Base-by-base conservation (phyloP, 179 eudicot species). In the Beta macrorhiza region DNA sequence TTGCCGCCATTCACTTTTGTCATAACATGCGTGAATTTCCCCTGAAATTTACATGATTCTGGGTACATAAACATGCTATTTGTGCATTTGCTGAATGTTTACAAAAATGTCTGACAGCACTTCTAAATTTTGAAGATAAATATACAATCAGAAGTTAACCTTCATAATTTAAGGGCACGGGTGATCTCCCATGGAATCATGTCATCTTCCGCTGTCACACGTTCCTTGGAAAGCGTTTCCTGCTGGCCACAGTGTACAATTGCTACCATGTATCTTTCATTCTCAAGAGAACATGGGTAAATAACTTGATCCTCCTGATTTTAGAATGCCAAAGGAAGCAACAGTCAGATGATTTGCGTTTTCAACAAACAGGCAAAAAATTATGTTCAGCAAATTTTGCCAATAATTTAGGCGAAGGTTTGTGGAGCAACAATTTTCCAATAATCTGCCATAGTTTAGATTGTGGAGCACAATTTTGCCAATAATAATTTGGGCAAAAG, bases 221-320 rank as follows among this genome's bases (percentile, higher is more conserved):
- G 15, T 25, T 72, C 76, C 45, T 72, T 55, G 67, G 80, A 80
- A 73, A 77, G 85, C 77, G 76, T 57, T 58, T 82, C 87, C 57
- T 86, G 84, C 76, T 84, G 88, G 59, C 83, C 83, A 75, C 92
- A 86, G 76, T 89, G 89, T 77, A 90, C 97, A 47, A 96, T 78
- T 20, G 95, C 93, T 76, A 92, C 88, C 55, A 80, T 87, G 79
- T 92, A 93, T 76, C 87, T 83, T 78, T 94, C 98, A 59, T 87
- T 91, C 87, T 96, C 97, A 0, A 96, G 90, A 4, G 94, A 90
- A 75, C 90, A 87, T 9, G 98, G 98, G 75, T 94, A 94, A 83
- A 96, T 94, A 63, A 89, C 86, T 72, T 94, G 99, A 62, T 96
- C 98, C 82, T 94, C 99, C 99, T 94, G 91, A n/a, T 5, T 69